phyloP scores from a whole-genome alignment of 2,329 filamentous ascomycete species.

The Colletotrichum theobromicola region DNA sequence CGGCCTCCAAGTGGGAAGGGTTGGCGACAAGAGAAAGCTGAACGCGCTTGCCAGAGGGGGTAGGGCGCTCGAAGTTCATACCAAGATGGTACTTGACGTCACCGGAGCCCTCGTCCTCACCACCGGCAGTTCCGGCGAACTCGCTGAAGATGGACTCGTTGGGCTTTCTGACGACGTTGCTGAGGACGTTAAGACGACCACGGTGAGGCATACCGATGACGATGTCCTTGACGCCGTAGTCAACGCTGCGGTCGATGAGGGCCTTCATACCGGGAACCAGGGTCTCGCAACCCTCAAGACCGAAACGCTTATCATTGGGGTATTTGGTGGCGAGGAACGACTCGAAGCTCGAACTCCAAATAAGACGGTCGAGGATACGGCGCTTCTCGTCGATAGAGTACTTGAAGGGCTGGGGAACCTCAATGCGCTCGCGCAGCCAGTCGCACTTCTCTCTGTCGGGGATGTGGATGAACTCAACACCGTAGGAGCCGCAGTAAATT shows the following conservation, averaged over 20 bases:
- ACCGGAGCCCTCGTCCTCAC: conserved; percentile 93
- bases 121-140: conserved; percentile 86
- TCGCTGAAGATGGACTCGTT: conserved; percentile 99
- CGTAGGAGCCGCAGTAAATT: conserved; percentile 97
- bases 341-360: conserved; percentile 99
- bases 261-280: conserved; percentile 99
- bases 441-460: conserved; percentile 97
- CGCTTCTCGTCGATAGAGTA: conserved; percentile 99
- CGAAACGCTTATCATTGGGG: conserved; percentile 99
- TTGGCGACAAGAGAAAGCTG: conserved; percentile 98
- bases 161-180: conserved; percentile 98
- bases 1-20: conserved; percentile 96
- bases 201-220: conserved; percentile 99
- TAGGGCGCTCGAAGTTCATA: conserved; percentile 99
- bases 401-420: conserved; percentile 93
- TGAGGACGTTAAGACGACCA: conserved; percentile 96
- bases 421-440: conserved; percentile 94
- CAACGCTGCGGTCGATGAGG: conserved; percentile 95
- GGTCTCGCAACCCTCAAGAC: conserved; percentile 95
- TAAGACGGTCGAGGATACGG: conserved; percentile 93
- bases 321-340: conserved; percentile 95
- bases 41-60: conserved; percentile 98
- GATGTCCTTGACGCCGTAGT: conserved; percentile 98
- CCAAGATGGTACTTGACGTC: conserved; percentile 99
- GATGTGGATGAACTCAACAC: conserved; percentile 98